Conservation (phyloP, 352 stramenopile genomes). For the Globisporangium paddicum region DNA sequence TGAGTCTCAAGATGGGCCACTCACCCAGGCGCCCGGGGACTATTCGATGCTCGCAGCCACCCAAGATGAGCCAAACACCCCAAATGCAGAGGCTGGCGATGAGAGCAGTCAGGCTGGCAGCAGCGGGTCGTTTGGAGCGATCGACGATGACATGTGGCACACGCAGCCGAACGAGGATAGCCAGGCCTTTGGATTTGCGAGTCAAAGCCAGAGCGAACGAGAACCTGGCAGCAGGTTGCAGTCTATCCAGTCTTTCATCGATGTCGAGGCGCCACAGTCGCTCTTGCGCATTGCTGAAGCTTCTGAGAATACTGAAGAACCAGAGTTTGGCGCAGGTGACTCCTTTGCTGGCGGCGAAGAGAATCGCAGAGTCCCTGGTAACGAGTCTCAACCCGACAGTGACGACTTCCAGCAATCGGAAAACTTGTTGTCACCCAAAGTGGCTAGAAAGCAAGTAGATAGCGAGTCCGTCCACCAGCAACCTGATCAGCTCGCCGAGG, state of each 20-base stretch:
- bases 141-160: slow-evolving; percentile 8
- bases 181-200: neutral
- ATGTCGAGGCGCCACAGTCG: neutral
- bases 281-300: neutral
- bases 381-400: neutral
- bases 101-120: neutral
- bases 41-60: neutral
- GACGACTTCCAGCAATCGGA: slow-evolving; percentile 1
- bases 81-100: neutral
- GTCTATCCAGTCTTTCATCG: neutral
- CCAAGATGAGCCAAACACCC: neutral
- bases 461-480: neutral
- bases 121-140: neutral
- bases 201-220: slow-evolving; percentile 2
- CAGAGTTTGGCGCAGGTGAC: neutral
- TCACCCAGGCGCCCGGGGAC: slow-evolving; percentile 1
- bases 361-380: neutral
- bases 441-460: neutral
- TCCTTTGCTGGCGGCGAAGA: neutral
- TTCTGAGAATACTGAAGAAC: neutral
- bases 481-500: neutral
- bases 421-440: slow-evolving; percentile 1
- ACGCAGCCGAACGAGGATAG: slow-evolving; percentile 11
- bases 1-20: neutral
- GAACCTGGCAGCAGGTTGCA: neutral